Percentiles rank a stretch among this genome's conserved stretches.
Conservation (phyloP, 768 basidiomycete species). For the Lactarius akahatsu region DNA sequence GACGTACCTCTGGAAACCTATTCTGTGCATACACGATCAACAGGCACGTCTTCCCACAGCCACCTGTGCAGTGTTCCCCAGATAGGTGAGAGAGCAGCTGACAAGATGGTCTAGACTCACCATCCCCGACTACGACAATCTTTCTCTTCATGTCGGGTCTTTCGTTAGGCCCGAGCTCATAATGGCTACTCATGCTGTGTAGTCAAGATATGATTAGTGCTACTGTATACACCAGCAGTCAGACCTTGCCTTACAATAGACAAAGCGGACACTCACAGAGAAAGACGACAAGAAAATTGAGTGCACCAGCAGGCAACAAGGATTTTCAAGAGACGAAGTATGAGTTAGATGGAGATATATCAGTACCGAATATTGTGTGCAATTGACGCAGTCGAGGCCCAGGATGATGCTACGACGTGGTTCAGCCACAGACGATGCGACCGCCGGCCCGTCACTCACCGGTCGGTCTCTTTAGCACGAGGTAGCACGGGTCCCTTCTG, state of each 20-base stretch:
- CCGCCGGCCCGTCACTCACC: constrained; percentile 21
- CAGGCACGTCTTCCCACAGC: constrained; percentile 92
- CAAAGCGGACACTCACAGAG: constrained; percentile 8
- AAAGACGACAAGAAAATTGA: background rate
- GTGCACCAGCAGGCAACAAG: constrained; percentile 16
- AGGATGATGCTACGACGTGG: background rate
- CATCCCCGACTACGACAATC: constrained; percentile 86
- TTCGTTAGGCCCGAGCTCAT: constrained; percentile 19
- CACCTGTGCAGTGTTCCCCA: constrained; percentile 45
- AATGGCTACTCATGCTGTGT: constrained; percentile 24
- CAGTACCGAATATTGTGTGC: constrained; percentile 11
- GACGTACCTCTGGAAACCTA: constrained; percentile 86
- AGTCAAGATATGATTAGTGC: constrained; percentile 12
- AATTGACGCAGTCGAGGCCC: constrained; percentile 8
- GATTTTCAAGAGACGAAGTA: background rate
- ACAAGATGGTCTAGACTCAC: constrained; percentile 44
- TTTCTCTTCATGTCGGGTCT: constrained; percentile 83
- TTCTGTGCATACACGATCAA: constrained; percentile 97
- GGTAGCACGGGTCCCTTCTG: background rate
- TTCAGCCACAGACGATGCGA: background rate
- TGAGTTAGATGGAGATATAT: constrained; percentile 24
- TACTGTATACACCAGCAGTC: background rate
- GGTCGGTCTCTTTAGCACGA: background rate
- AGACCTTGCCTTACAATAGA: background rate
- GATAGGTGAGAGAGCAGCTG: constrained; percentile 34